Conservation (phyloP, 768 basidiomycete genomes). For the Serpula lacrymans region DNA sequence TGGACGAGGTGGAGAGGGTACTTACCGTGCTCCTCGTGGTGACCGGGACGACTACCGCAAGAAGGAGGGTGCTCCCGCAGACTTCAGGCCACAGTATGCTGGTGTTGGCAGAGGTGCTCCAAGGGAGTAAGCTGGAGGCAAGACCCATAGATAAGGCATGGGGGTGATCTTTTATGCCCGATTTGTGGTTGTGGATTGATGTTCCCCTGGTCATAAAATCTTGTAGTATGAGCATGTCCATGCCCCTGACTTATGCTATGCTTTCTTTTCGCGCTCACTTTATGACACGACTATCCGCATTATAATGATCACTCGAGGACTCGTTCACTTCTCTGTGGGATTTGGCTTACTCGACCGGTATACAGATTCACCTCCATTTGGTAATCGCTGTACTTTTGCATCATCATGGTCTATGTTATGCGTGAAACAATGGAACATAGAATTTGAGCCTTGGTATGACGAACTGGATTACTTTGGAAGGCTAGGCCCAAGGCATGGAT, state of each 20-base stretch:
- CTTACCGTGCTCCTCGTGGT: conserved; percentile 86
- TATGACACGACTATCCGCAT: too few relatives aligned
- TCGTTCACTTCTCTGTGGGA: too few relatives aligned
- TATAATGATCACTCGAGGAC: too few relatives aligned
- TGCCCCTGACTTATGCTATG: conserved; percentile 25
- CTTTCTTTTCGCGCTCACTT: conserved; percentile 7
- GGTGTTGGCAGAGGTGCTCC: conserved; percentile 89
- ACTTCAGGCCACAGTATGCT: conserved; percentile 85
- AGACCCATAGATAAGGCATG: neutral
- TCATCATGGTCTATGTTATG: too few relatives aligned
- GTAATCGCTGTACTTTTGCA: too few relatives aligned
- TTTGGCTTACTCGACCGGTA: too few relatives aligned
- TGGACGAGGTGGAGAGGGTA: conserved; percentile 64
- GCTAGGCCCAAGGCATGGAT: too few relatives aligned
- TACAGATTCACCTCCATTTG: too few relatives aligned
- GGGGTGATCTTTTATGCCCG: neutral
- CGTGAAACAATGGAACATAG: too few relatives aligned
- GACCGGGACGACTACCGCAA: conserved; percentile 88
- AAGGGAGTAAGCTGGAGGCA: conserved; percentile 44
- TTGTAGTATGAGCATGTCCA: conserved; percentile 24
- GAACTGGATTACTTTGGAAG: too few relatives aligned
- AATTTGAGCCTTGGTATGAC: too few relatives aligned
- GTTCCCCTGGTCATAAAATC: conserved; percentile 12
- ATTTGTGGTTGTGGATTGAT: neutral
- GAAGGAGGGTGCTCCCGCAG: conserved; percentile 86